phyloP scores from a whole-genome alignment of 2,329 filamentous ascomycete species.

The Neopestalotiopsis clavispora region DNA sequence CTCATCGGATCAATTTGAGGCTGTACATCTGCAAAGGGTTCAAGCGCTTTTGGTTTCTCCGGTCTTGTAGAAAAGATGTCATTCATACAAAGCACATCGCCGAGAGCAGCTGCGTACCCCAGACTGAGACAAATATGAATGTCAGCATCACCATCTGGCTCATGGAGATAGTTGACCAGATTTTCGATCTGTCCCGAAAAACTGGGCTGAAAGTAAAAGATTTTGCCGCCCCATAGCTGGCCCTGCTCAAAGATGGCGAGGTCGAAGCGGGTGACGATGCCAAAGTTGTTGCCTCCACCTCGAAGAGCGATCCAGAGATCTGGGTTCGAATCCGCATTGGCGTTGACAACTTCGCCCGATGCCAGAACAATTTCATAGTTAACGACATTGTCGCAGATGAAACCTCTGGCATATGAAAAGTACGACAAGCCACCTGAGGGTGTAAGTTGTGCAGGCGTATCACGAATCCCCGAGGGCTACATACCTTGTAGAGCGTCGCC shows the following conservation, averaged over 20 bases:
- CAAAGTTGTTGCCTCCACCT: conserved; percentile 6
- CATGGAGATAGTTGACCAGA: conserved; percentile 20
- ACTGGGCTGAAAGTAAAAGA: conserved; percentile 26
- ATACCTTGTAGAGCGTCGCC: conserved; percentile 2
- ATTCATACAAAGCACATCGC: background rate
- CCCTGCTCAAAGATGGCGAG: conserved; percentile 23
- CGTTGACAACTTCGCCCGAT: background rate
- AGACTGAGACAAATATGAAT: conserved; percentile 24
- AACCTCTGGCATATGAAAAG: conserved; percentile 21
- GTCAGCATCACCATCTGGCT: conserved; percentile 12
- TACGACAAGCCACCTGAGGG: conserved; percentile 20
- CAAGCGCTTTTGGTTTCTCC: background rate
- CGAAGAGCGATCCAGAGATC: background rate
- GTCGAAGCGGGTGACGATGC: conserved; percentile 27
- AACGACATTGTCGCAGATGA: conserved; percentile 19
- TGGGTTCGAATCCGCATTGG: background rate
- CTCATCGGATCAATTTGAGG: conserved; percentile 8
- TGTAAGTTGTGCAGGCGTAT: background rate
- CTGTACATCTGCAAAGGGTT: background rate
- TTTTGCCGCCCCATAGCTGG: conserved; percentile 37
- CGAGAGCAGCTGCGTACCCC: conserved; percentile 20
- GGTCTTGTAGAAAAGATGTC: background rate
- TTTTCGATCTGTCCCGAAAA: conserved; percentile 22
- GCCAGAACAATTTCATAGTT: conserved; percentile 9
- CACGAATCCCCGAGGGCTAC: background rate